These are phyloP conservation scores for Thermoascus crustaceus DNA, from an alignment of 2,329 filamentous ascomycete genomes.

Conservation along the genomic window DNA sequence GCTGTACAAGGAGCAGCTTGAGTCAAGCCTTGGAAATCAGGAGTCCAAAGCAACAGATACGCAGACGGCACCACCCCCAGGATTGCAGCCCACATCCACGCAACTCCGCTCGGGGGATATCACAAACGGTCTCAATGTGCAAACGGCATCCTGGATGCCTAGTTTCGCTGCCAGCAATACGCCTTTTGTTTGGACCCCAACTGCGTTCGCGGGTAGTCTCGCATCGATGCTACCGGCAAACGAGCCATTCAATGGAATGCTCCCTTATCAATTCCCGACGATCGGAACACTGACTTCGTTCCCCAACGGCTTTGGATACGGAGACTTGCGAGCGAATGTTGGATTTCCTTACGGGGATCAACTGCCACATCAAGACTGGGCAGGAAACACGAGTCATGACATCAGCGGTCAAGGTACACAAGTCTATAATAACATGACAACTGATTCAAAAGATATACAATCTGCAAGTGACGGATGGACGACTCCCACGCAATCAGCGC, in stretches of 20 bases:
- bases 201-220: not conserved
- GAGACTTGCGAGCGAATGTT: constrained; percentile 1
- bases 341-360: constrained; percentile 2
- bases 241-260: not conserved
- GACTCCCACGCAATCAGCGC: constrained; percentile 7
- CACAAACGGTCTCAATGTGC: not conserved
- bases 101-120: not conserved
- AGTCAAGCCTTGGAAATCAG: constrained; percentile 14
- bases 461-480: constrained; percentile 5
- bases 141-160: constrained; percentile 1
- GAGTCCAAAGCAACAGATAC: constrained; percentile 3
- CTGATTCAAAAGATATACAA: not conserved
- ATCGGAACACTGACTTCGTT: constrained; percentile 3
- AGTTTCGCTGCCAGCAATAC: not conserved
- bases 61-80: constrained; percentile 1
- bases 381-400: not conserved
- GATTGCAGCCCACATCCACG: not conserved
- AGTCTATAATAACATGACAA: not conserved
- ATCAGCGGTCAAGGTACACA: not conserved
- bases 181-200: not conserved
- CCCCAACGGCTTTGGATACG: not conserved
- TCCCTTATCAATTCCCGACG: constrained; percentile 3
- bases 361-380: not conserved
- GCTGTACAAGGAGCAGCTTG: constrained; percentile 27
- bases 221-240: not conserved